Base-by-base conservation (phyloP, 768 basidiomycete genomes). In the Solioccasus polychromus region DNA sequence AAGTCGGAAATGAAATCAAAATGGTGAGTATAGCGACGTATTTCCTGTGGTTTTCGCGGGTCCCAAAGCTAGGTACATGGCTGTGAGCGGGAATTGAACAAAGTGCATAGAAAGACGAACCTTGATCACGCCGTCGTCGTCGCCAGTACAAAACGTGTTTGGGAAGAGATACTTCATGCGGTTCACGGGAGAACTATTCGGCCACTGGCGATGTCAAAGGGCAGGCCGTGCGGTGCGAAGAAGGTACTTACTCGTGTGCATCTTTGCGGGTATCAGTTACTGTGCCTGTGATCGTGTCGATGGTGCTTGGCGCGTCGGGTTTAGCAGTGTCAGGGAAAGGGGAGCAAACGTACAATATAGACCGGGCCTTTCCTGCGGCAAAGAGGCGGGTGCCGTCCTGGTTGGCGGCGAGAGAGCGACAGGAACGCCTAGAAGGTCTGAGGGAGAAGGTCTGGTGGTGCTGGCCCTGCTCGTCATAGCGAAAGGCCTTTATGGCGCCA, bases 1-100 rank as follows among this genome's bases (percentile, higher is more conserved):
- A 96, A 92, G 63, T 93, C 92, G 29, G 91, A 88, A 45, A 96
- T 92, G 60, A 92, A 96, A 68, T 96, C 93, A 61, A 86, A 92
- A 58, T 97, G 94, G 39, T 96, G 94, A 24, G 71, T 79, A 60
- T 92, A 92, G 17, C 75, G 71, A 28, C 84, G 76, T 15, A 85
- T 68, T 35, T 76, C 72, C 8, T 82, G 82, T 40, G 71, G 68
- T 58, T 82, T 77, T 47, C 92, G 74, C 18, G 88, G 82, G 62
- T 96, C 93, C 93, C 93, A 96, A 20, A 97, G 75, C 93, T 96
- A 55, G 34, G 36, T 25, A 39, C 24, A 23, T 40, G 35, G 32
- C 20, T 20, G 24, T 34, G n/a, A 12, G 29, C 15, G 35, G 24
- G 28, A 10, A 24, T 19, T 41, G 17, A n/a, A n/a, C n/a, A n/a